These are phyloP conservation scores for Epichloe aotearoae DNA, from an alignment of 2,329 filamentous ascomycete species.

Conservation along the genomic window DNA sequence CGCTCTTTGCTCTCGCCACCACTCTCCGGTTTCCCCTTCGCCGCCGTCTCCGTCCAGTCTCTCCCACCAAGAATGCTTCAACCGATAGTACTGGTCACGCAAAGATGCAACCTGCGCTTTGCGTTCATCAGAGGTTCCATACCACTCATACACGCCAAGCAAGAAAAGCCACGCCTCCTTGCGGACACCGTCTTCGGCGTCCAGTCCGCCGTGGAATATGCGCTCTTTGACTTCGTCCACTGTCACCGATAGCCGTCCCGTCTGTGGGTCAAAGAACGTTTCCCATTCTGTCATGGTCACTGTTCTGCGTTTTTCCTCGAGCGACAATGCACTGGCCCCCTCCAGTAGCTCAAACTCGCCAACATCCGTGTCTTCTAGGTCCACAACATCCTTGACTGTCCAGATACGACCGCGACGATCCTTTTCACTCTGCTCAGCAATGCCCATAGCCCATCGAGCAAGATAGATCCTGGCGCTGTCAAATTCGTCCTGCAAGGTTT, in stretches of 20 bases:
- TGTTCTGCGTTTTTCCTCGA: constrained; percentile 63
- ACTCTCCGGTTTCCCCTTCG: constrained; percentile 72
- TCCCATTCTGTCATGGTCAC: constrained; percentile 82
- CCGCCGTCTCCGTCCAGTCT: constrained; percentile 71
- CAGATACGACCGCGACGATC: constrained; percentile 80
- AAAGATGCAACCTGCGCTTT: constrained; percentile 72
- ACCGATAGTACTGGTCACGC: constrained; percentile 81
- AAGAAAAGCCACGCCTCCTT: constrained; percentile 97
- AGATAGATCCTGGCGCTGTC: constrained; percentile 92
- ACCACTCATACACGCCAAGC: constrained; percentile 85
- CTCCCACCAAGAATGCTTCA: constrained; percentile 97
- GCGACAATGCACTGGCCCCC: constrained; percentile 56
- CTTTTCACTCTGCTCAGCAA: constrained; percentile 88
- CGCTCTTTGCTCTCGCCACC: constrained; percentile 90
- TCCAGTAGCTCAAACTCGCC: constrained; percentile 94
- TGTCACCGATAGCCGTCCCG: constrained; percentile 65
- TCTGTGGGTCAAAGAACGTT: constrained; percentile 67
- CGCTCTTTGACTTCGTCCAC: constrained; percentile 90
- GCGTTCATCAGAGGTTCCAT: constrained; percentile 75
- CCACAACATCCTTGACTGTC: constrained; percentile 84
- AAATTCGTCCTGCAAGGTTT: constrained; percentile 91
- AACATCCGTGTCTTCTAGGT: constrained; percentile 87
- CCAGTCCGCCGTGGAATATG: constrained; percentile 89
- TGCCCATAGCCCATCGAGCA: constrained; percentile 96
- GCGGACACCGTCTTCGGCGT: constrained; percentile 77